These are phyloP conservation scores for Stephania yunnanensis DNA, from an alignment of 164 flowering plant genomes.

Conservation along the genomic window DNA sequence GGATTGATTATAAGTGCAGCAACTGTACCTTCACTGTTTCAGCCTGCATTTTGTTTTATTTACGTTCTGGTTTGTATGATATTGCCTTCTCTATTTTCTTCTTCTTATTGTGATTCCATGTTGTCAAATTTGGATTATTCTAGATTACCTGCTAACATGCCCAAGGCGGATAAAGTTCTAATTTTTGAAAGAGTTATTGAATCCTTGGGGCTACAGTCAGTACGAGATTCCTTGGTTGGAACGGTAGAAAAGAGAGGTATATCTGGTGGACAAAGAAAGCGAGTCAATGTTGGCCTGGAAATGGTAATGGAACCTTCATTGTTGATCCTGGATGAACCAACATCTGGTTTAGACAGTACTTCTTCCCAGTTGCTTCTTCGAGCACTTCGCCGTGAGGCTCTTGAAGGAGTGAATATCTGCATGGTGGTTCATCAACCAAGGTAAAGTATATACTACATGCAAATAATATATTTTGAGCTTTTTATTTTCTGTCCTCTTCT, in stretches of 20 bases:
- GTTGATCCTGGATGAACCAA: conserved; percentile 91
- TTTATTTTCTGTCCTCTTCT: neutral
- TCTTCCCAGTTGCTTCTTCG: conserved; percentile 86
- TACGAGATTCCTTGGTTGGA: conserved; percentile 88
- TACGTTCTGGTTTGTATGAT: neutral
- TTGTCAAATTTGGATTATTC: conserved; percentile 12
- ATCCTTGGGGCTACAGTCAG: conserved; percentile 74
- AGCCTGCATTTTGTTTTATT: neutral
- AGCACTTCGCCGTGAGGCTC: conserved; percentile 95
- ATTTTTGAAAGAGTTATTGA: conserved; percentile 95
- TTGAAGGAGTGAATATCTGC: conserved; percentile 93
- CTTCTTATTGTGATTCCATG: conserved; percentile 12
- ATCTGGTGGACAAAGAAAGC: conserved; percentile 97
- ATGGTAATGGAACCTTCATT: conserved; percentile 99
- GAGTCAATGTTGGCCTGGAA: conserved; percentile 97
- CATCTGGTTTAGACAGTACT: conserved; percentile 95
- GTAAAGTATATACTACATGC: conserved; percentile 24
- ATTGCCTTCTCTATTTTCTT: neutral
- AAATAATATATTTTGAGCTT: neutral
- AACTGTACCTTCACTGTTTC: neutral
- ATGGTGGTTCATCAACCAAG: conserved; percentile 99
- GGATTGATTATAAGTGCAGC: neutral
- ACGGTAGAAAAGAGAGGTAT: conserved; percentile 98
- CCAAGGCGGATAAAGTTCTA: conserved; percentile 80
- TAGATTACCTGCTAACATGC: conserved; percentile 69